Base-by-base conservation (phyloP, 2,329 filamentous ascomycete genomes). In the Pseudopithomyces chartarum region DNA sequence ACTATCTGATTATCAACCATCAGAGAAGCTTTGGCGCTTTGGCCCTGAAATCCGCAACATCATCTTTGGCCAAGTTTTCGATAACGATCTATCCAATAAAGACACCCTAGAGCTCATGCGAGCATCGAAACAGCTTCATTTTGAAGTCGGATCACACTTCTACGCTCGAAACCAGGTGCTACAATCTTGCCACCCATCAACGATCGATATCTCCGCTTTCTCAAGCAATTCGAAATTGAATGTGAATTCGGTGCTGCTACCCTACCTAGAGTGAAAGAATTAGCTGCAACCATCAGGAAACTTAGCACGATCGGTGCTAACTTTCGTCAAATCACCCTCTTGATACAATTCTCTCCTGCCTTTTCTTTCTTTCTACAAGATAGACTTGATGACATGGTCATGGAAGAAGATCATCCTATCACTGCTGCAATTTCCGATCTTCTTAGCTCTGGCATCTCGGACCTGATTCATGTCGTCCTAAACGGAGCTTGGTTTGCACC, bases 91-190 rank as follows among this genome's bases (percentile, higher is more conserved):
- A 1, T 42, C 26, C 40, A 36, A 34, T 34, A 34, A 23, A 12
- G 39, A 29, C 22, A 32, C 26, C 8, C 49, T 64, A 8, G 57
- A 58, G 5, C 12, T 69, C 6, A 59, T 68, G 49, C 36, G 29
- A 10, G 56, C 62, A 44, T 69, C 60, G 17, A 57, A 55, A 29
- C 51, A 57, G 19, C 7, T 69, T 2, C 59, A 67, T 32, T 6
- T 56, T 3, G 67, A 71, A 52, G 57, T 61, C 8, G 52, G 62
- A 1, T 63, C 67, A 7, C 63, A 64, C 54, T 69, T 66, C 43
- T 69, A 69, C 57, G 54, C 66, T 22, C 43, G 64, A 12, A 63
- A 58, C 32, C 47, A 15, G 50, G 26, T 11, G 56, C 61, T 5
- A 65, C 57, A n/a, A 54, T 66, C 15, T 48, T 63, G 11, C 55